Evolutionary conservation across 1,284 basidiomycete species (phyloP).

Genomic region (Boletus smithii): DNA sequence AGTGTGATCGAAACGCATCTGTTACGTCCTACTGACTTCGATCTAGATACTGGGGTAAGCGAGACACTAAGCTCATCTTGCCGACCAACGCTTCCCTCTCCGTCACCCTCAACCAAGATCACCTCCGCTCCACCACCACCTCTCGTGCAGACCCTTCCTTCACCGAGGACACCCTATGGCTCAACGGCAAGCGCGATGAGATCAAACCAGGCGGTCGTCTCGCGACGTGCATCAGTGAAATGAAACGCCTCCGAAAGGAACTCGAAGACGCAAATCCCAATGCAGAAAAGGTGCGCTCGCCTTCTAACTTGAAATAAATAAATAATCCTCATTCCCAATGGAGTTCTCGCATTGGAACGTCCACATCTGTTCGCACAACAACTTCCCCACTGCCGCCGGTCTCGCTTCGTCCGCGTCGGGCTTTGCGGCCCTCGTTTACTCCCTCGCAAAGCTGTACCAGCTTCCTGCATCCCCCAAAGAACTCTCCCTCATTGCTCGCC

Average conservation of each 20-base stretch:
- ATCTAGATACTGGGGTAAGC: slow-evolving; percentile 95
- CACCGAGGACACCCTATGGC: slow-evolving; percentile 74
- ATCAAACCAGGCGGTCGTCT: slow-evolving; percentile 82
- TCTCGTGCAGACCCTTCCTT: slow-evolving; percentile 83
- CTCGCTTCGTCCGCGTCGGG: slow-evolving; percentile 97
- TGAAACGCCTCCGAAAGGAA: slow-evolving; percentile 74
- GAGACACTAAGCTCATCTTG: slow-evolving; percentile 91
- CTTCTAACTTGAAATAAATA: slow-evolving; percentile 7
- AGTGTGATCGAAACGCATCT: slow-evolving; percentile 23
- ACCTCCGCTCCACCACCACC: slow-evolving; percentile 91
- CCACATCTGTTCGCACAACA: slow-evolving; percentile 94
- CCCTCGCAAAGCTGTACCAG: slow-evolving; percentile 83
- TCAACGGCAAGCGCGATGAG: slow-evolving; percentile 89
- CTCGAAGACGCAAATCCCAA: slow-evolving; percentile 69
- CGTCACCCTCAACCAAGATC: slow-evolving; percentile 95
- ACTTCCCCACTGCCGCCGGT: slow-evolving; percentile 98
- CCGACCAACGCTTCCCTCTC: slow-evolving; percentile 98
- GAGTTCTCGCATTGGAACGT: slow-evolving; percentile 74
- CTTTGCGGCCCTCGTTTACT: slow-evolving; percentile 91
- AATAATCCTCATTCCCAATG: slow-evolving; percentile 4
- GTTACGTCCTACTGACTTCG: slow-evolving; percentile 23
- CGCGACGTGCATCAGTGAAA: slow-evolving; percentile 84
- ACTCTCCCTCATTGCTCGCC: slow-evolving; percentile 92
- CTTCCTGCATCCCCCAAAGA: slow-evolving; percentile 70
- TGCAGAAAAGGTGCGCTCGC: slow-evolving; percentile 60